phyloP scores from a whole-genome alignment of 768 basidiomycete species.

The Tulasnella sp. region DNA sequence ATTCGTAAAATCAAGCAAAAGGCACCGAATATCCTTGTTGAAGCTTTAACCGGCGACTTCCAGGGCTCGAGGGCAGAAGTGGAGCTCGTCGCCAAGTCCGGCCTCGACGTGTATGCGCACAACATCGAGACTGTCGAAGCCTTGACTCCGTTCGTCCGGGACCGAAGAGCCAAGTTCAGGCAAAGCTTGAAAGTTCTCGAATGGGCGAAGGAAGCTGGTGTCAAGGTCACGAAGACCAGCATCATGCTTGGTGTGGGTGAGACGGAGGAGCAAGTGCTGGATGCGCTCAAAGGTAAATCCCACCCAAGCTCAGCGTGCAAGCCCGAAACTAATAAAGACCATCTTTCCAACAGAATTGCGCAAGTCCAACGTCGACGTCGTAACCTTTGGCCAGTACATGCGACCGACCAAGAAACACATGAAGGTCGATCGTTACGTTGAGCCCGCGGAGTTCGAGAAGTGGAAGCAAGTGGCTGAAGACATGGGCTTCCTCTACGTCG shows the following conservation, averaged over 20 bases:
- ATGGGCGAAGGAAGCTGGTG: conserved; percentile 78
- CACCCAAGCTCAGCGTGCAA: background rate
- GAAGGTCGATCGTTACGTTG: conserved; percentile 97
- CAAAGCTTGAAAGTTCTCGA: conserved; percentile 77
- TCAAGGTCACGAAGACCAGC: conserved; percentile 91
- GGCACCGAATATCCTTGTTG: conserved; percentile 95
- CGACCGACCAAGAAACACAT: conserved; percentile 97
- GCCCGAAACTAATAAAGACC: background rate
- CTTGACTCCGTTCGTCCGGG: conserved; percentile 90
- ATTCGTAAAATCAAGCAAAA: conserved; percentile 94
- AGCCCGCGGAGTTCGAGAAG: conserved; percentile 84
- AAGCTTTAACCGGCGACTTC: conserved; percentile 95
- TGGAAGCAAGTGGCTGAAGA: conserved; percentile 90
- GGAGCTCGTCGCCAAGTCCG: conserved; percentile 80
- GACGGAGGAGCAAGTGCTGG: conserved; percentile 71
- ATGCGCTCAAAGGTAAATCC: conserved; percentile 71
- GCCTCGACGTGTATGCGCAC: conserved; percentile 96
- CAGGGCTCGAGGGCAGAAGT: conserved; percentile 72
- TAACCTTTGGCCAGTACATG: conserved; percentile 99
- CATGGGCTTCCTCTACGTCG: conserved; percentile 96
- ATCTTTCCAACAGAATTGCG: conserved; percentile 62
- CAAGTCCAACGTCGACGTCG: conserved; percentile 85
- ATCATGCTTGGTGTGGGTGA: conserved; percentile 99
- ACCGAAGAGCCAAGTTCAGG: conserved; percentile 66
- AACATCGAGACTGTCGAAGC: conserved; percentile 96